A percentile compares a stretch with the other conserved stretches of the same genome.
These are phyloP conservation scores for Lecanicillium sp. DNA, from an alignment of 2,329 filamentous ascomycete genomes.

Conservation along the genomic window DNA sequence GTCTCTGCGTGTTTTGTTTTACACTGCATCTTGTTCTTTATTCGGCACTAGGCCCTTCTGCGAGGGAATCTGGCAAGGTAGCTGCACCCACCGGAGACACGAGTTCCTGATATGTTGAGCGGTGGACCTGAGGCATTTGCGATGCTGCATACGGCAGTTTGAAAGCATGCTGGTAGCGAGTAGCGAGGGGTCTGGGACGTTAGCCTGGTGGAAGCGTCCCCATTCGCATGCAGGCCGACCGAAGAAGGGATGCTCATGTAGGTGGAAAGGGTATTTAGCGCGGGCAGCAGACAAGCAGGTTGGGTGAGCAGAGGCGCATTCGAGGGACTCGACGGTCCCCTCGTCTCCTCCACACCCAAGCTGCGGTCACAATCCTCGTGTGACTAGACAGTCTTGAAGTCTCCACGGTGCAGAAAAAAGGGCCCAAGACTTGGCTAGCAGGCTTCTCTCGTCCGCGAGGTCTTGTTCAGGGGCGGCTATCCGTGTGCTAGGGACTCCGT, in stretches of 20 bases:
- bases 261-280: no score
- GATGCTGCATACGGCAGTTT: not conserved
- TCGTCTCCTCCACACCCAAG: not conserved
- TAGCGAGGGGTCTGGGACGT: no score
- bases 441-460: not conserved
- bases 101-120: constrained; percentile 4
- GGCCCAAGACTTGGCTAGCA: not conserved
- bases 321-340: not conserved
- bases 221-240: constrained; percentile 11
- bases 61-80: not conserved
- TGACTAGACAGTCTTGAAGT: not conserved
- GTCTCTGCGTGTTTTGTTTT: not conserved
- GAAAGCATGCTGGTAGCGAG: not conserved
- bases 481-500: not conserved
- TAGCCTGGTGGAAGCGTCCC: constrained; percentile 2
- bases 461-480: constrained; percentile 6
- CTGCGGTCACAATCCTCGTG: constrained; percentile 1
- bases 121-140: constrained; percentile 30
- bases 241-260: not conserved
- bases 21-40: not conserved
- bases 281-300: constrained; percentile 4
- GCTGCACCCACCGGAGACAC: not conserved
- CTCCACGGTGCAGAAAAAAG: not conserved
- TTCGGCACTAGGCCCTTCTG: not conserved
- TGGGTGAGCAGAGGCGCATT: not conserved